Evolutionary conservation across 202 grass and related monocot species (phyloP), one percentile per base, ranked within the genome.

Genomic region (Carex sylvatica): DNA sequence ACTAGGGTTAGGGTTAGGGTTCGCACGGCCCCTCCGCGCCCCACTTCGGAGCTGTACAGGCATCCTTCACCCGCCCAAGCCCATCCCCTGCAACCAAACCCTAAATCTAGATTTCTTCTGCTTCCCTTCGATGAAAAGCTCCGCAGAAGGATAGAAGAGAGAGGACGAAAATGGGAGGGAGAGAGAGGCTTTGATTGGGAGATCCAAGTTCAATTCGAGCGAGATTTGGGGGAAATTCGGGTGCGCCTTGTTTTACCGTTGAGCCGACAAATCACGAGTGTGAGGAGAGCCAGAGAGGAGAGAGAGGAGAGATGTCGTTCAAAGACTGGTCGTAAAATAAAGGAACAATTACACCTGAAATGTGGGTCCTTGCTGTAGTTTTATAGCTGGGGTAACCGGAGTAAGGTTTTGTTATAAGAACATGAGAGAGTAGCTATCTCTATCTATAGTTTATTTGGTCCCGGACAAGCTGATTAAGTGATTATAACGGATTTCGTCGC

Each of bases 61-160:
- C 80, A 87, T 61, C 82, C 70, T 78, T 91, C 81, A 83, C 86
- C 84, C 62, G 79, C 89, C 82, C 81, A 83, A 75, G 64, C 81
- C 72, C 86, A 80, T 80, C 19, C 65, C 66, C 79, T 33, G 55
- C 65, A 79, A 61, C 72, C 51, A 84, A 76, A 49, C 61, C 71
- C 78, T 61, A 56, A 61, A 22, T 53, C 18, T 9, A 59, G 74
- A 79, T 61, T 79, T 12, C 53, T 68, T 33, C 63, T 22, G 14
- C 65, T 53, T 7, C 63, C 80, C 61, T 53, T 19, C 16, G 19
- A 44, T 2, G 11, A 26, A 46, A 35, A 5, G 10, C 62, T 52
- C 85, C 28, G 63, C 24, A 47, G 59, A 40, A 71, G 68, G 24
- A 53, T 63, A 78, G 82, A 78, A 5, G 12, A 54, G 26, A 15